A percentile compares a stretch with the other conserved stretches of the same genome.
Conservation (phyloP, 345 rosid genomes). For the Triadica sebifera region DNA sequence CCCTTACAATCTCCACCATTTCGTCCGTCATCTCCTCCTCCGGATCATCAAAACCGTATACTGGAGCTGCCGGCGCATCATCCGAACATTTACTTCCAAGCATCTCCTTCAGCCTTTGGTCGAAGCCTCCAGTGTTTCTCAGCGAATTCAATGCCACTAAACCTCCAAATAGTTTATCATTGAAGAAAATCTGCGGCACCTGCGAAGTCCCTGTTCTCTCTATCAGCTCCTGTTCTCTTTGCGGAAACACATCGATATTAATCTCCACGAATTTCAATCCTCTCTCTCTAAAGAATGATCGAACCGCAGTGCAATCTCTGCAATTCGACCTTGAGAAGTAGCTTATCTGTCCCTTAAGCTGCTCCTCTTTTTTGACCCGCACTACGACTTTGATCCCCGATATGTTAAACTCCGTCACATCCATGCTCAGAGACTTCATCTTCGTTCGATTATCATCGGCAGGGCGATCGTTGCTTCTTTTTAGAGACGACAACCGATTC, state of each 20-base stretch:
- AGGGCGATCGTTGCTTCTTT: conserved; percentile 17
- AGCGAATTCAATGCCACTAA: conserved; percentile 72
- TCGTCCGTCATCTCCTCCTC: conserved; percentile 46
- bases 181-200: conserved; percentile 89
- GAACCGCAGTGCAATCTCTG: conserved; percentile 72
- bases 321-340: conserved; percentile 77
- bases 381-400: conserved; percentile 76
- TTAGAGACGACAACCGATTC: conserved; percentile 41
- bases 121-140: conserved; percentile 67
- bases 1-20: conserved; percentile 43
- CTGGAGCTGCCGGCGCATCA: conserved; percentile 57
- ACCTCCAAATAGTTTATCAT: conserved; percentile 76
- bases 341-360: conserved; percentile 52
- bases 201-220: conserved; percentile 53
- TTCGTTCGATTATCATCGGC: conserved; percentile 9
- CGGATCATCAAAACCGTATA: conserved; percentile 61
- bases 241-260: conserved; percentile 72
- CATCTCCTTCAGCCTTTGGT: conserved; percentile 53
- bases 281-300: conserved; percentile 54
- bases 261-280: conserved; percentile 68
- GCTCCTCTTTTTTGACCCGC: conserved; percentile 42
- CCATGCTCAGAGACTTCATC: conserved; percentile 12
- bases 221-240: conserved; percentile 56
- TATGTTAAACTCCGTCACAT: conserved; percentile 64
- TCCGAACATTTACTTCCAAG: conserved; percentile 44